These are phyloP conservation scores for Bolboschoenus planiculmis DNA, from an alignment of 176 grass and related monocot species.

Conservation along the genomic window DNA sequence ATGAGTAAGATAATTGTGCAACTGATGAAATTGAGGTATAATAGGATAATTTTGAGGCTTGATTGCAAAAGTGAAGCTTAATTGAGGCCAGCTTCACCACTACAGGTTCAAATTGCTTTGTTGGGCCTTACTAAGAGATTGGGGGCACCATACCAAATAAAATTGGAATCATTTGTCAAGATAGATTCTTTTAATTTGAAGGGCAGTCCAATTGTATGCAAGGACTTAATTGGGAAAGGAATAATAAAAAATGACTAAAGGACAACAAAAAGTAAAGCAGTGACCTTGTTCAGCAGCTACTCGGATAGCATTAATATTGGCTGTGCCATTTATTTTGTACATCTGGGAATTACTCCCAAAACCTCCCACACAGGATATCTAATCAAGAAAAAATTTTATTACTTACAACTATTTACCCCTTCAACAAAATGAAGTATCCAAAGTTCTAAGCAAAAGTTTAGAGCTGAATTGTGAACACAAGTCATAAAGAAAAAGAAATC, in stretches of 20 bases:
- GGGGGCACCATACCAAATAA: neutral
- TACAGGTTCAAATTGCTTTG: neutral
- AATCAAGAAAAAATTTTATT: constrained; percentile 8
- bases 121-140: neutral
- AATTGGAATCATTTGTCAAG: neutral
- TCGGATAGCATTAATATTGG: constrained; percentile 91
- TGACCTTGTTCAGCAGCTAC: constrained; percentile 81
- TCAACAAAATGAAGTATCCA: neutral
- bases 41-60: neutral
- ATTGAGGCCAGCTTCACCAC: neutral
- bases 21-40: neutral
- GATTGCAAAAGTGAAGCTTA: neutral
- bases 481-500: neutral
- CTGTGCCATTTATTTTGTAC: constrained; percentile 92
- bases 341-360: constrained; percentile 92
- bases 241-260: neutral
- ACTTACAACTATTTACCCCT: neutral
- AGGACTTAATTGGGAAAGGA: neutral
- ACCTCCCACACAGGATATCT: constrained; percentile 94
- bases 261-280: neutral
- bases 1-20: neutral
- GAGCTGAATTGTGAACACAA: neutral
- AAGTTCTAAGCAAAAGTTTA: neutral
- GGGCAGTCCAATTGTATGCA: neutral
- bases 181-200: neutral